These are phyloP conservation scores for Geranium brycei DNA, from an alignment of 345 rosid genomes.

Conservation along the genomic window DNA sequence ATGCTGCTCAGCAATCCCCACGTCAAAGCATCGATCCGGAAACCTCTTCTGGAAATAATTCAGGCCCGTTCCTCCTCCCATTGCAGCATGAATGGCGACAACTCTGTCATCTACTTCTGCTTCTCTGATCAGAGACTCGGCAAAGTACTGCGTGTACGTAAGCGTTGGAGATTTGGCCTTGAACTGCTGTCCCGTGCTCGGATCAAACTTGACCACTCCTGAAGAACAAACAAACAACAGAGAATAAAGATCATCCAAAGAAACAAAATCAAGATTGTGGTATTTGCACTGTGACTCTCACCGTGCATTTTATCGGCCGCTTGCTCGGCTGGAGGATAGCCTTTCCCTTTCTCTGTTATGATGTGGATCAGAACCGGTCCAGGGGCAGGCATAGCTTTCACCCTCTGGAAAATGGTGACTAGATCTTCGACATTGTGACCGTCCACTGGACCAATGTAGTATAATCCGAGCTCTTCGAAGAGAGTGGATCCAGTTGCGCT, in stretches of 20 bases:
- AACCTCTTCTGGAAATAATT: conserved; percentile 53
- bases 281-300: conserved; percentile 12
- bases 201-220: conserved; percentile 63
- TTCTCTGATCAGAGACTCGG: conserved; percentile 48
- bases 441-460: conserved; percentile 56
- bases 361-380: conserved; percentile 66
- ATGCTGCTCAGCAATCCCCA: conserved; percentile 70
- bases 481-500: conserved; percentile 51
- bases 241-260: conserved; percentile 9
- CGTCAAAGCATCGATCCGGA: conserved; percentile 67
- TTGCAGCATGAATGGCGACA: conserved; percentile 68
- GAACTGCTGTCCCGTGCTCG: conserved; percentile 44
- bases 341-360: conserved; percentile 67
- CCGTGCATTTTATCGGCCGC: conserved; percentile 74
- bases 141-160: conserved; percentile 51
- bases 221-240: conserved; percentile 1
- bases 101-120: conserved; percentile 51
- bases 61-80: conserved; percentile 79
- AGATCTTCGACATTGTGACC: conserved; percentile 55
- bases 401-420: conserved; percentile 41
- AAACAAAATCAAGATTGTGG: background rate
- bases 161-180: conserved; percentile 44
- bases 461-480: conserved; percentile 51
- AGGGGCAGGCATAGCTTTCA: conserved; percentile 56
- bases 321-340: conserved; percentile 66